phyloP scores from a whole-genome alignment of 2,329 filamentous ascomycete species.

The Penicillium rolfsii region DNA sequence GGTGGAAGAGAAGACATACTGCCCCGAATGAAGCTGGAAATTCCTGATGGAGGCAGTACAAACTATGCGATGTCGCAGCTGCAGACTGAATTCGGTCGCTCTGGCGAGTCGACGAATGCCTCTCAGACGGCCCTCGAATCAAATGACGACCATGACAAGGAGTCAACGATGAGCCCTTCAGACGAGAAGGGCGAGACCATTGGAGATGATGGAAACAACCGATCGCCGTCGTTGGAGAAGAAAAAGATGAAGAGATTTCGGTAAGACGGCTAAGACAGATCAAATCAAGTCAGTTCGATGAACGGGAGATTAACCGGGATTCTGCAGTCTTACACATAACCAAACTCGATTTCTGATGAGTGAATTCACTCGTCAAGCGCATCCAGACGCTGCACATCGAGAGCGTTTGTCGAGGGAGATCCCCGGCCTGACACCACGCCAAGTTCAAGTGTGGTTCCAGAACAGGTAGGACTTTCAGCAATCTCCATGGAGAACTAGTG shows the following conservation, averaged over 20 bases:
- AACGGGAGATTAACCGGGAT: slow-evolving; percentile 6
- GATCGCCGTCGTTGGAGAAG: slow-evolving; percentile 38
- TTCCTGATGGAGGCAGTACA: slow-evolving; percentile 29
- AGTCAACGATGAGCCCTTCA: slow-evolving; percentile 32
- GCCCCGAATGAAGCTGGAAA: slow-evolving; percentile 34
- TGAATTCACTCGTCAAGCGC: slow-evolving; percentile 92
- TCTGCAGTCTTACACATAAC: slow-evolving; percentile 79
- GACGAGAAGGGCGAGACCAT: slow-evolving; percentile 35
- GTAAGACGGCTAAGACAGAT: slow-evolving; percentile 26
- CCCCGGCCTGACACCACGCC: slow-evolving; percentile 83
- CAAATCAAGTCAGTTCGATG: neutral
- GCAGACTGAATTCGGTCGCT: slow-evolving; percentile 20
- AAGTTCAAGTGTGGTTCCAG: slow-evolving; percentile 98
- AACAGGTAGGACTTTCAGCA: slow-evolving; percentile 69
- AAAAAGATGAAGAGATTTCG: slow-evolving; percentile 51
- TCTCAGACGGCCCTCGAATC: slow-evolving; percentile 19
- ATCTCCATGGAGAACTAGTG: neutral
- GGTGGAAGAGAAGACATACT: slow-evolving; percentile 24
- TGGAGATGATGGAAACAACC: slow-evolving; percentile 35
- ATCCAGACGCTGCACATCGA: slow-evolving; percentile 87
- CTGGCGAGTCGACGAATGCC: slow-evolving; percentile 17
- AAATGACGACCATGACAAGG: slow-evolving; percentile 24
- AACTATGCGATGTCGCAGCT: slow-evolving; percentile 22
- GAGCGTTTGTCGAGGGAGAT: slow-evolving; percentile 88
- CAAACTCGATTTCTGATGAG: slow-evolving; percentile 98